These are phyloP conservation scores for Bromus sterilis DNA, from an alignment of 176 grass and related monocot genomes.

Conservation along the genomic window DNA sequence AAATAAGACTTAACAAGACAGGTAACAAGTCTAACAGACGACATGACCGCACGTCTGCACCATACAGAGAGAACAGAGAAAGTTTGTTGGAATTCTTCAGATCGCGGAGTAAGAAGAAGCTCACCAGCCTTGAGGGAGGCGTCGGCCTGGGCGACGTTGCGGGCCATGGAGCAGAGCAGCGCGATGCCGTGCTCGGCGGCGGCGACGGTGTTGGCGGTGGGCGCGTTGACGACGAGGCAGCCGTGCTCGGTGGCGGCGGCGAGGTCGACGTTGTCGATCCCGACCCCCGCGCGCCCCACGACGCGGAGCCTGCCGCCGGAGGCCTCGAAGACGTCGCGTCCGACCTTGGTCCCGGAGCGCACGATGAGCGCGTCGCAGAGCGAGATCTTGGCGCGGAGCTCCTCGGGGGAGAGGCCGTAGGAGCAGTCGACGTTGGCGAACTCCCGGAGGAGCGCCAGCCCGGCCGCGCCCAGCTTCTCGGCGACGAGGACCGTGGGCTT, in stretches of 20 bases:
- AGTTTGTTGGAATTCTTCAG: neutral
- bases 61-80: neutral
- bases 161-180: constrained; percentile 60
- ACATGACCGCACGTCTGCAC: neutral
- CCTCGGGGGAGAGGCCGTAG: constrained; percentile 73
- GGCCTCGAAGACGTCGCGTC: constrained; percentile 66
- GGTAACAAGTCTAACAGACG: neutral
- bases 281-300: constrained; percentile 68
- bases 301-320: constrained; percentile 60
- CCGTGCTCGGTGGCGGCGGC: constrained; percentile 83
- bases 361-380: constrained; percentile 89
- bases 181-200: constrained; percentile 81
- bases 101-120: neutral
- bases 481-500: constrained; percentile 73
- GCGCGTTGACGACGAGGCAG: constrained; percentile 87
- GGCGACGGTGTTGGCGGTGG: constrained; percentile 80
- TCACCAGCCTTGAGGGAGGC: constrained; percentile 73
- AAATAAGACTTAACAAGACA: neutral
- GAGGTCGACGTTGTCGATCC: constrained; percentile 94
- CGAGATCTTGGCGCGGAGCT: constrained; percentile 78
- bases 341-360: constrained; percentile 69
- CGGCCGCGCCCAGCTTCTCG: constrained; percentile 81
- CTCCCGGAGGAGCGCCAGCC: constrained; percentile 51
- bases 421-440: constrained; percentile 88
- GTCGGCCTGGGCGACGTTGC: constrained; percentile 80